Conservation (phyloP, 73 alveolate species). For the Paramecium sonneborni region DNA sequence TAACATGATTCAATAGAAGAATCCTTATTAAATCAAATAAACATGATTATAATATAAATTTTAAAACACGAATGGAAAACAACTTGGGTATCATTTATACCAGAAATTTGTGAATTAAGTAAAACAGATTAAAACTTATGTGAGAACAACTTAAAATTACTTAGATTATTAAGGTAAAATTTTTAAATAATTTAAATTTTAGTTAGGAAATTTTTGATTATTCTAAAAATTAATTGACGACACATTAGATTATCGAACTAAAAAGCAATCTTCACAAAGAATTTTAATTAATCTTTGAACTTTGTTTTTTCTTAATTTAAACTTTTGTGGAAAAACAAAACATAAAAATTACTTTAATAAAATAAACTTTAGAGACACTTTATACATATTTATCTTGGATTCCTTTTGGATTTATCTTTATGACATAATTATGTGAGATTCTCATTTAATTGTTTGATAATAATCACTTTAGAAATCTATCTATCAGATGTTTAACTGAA, state of each 20-base stretch:
- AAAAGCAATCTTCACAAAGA: constrained; percentile 86
- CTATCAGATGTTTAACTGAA: constrained; percentile 60
- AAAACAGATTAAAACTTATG: constrained; percentile 33
- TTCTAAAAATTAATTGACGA: constrained; percentile 85
- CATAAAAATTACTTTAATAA: constrained; percentile 43
- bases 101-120: constrained; percentile 12
- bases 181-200: constrained; percentile 54
- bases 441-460: constrained; percentile 47
- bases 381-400: constrained; percentile 79
- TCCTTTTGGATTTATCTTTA: constrained; percentile 81
- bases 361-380: constrained; percentile 76
- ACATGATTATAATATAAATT: not conserved
- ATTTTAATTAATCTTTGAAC: constrained; percentile 84
- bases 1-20: not conserved
- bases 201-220: constrained; percentile 96
- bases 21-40: constrained; percentile 29
- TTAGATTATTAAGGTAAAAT: constrained; percentile 38
- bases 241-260: constrained; percentile 79
- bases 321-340: constrained; percentile 14
- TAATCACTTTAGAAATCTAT: not conserved
- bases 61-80: not conserved
- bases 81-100: not conserved
- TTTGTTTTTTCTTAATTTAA: constrained; percentile 84
- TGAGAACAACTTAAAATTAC: constrained; percentile 29
- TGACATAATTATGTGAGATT: constrained; percentile 71